phyloP scores from a whole-genome alignment of 1,139 yeast species.

The Blastobotrys malaysiensis region DNA sequence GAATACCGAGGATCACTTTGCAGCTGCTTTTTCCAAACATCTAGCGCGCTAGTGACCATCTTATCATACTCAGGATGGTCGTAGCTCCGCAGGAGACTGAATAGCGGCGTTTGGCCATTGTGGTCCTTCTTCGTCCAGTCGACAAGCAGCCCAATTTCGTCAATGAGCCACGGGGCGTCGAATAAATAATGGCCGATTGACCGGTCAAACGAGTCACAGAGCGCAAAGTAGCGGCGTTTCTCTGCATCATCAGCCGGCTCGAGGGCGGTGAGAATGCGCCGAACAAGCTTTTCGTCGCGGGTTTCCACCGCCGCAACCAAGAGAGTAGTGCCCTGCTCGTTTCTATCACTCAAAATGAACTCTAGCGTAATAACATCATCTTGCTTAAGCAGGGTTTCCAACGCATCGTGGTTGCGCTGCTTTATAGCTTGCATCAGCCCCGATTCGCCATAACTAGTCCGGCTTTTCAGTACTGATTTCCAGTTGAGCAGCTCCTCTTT shows the following conservation, averaged over 20 bases:
- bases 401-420: conserved; percentile 29
- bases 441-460: conserved; percentile 65
- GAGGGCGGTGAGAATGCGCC: conserved; percentile 45
- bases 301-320: conserved; percentile 56
- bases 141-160: conserved; percentile 50
- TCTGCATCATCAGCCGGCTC: conserved; percentile 42
- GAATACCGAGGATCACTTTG: conserved; percentile 2
- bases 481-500: conserved; percentile 26
- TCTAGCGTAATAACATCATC: conserved; percentile 54
- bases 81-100: conserved; percentile 71
- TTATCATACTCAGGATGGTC: conserved; percentile 62
- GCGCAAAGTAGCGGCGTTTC: conserved; percentile 43
- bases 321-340: conserved; percentile 49
- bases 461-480: conserved; percentile 47
- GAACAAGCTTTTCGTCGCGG: conserved; percentile 46
- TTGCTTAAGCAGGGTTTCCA: conserved; percentile 44
- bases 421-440: conserved; percentile 35
- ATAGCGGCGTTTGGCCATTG: conserved; percentile 73
- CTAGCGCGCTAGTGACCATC: conserved; percentile 46
- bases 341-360: conserved; percentile 60
- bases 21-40: conserved; percentile 26
- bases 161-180: conserved; percentile 51
- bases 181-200: conserved; percentile 71
- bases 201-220: conserved; percentile 47
- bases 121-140: conserved; percentile 69